Base-by-base conservation (phyloP, 2,329 filamentous ascomycete genomes). In the Colletotrichum gigasporum region DNA sequence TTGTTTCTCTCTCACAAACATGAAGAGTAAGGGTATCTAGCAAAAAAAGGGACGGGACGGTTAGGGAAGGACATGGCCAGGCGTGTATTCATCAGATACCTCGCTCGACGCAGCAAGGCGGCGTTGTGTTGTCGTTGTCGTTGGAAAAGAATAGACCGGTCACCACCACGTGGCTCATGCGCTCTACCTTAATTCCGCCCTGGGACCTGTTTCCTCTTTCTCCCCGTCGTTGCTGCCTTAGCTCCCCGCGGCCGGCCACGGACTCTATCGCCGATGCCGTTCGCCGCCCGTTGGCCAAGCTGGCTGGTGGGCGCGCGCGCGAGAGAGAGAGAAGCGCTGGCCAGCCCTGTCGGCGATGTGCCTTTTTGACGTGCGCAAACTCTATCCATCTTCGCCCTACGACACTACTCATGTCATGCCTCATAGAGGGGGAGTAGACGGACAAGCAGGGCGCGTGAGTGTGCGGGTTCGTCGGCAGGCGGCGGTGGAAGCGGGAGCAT, bases 61-160 rank as follows among this genome's bases (percentile, higher is more conserved):
- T 35, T 54, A 58, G 50, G 48, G 61, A 37, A 47, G 58, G 61
- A 26, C 55, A 37, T 48, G 58, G 61, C 26, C 55, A 60, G 58
- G 61, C 61, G 61, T 64, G 61, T 64, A 50, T 64, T 56, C 61
- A 64, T 61, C 56, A 61, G 55, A 60, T 63, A 63, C 61, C 55
- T 63, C 51, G 26, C 26, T 39, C 56, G 37, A 32, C 53, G 45
- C 34, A 59, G 56, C 24, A 44, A 35, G 41, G 48, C 22, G 39
- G 39, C 44, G 37, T 58, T 63, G 47, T 41, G 26, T 60, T 44
- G 34, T 18, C 6, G 12, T 5, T 34, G 20, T 34, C 42, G 42
- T 48, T 50, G 37, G 37, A 32, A 30, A 45, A 32, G 37, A 50
- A 63, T 37, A 45, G 28, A 47, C 10, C 12, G 61, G n/a, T n/a